These are phyloP conservation scores for Plasmodium blacklocki DNA, from an alignment of 169 alveolate genomes.

Conservation along the genomic window DNA sequence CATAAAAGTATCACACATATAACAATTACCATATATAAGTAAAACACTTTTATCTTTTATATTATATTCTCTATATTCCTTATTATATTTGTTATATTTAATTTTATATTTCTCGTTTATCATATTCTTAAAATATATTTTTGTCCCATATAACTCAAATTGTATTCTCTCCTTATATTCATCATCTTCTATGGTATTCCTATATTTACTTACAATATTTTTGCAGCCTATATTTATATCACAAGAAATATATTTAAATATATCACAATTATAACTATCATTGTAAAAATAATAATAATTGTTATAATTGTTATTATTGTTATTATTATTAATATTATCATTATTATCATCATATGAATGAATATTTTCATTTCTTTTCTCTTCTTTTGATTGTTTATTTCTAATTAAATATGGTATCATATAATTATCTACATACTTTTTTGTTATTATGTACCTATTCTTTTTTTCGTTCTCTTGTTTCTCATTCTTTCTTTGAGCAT, in stretches of 20 bases:
- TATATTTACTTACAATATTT: too few species aligned
- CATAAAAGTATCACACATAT: background rate
- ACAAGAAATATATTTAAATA: too few species aligned
- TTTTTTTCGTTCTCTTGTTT: background rate
- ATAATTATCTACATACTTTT: constrained; percentile 38
- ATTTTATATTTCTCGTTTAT: background rate
- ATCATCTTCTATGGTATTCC: background rate
- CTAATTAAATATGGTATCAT: constrained; percentile 28
- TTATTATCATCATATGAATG: too few species aligned
- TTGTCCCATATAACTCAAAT: constrained; percentile 20
- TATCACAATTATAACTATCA: too few species aligned
- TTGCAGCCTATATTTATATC: too few species aligned
- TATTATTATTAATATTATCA: too few species aligned
- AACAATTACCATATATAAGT: constrained; percentile 13
- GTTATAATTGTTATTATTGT: too few species aligned
- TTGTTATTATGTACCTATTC: constrained; percentile 26
- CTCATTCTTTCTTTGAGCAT: background rate
- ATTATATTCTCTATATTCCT: constrained; percentile 5
- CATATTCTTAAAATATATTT: constrained; percentile 51
- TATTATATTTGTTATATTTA: background rate
- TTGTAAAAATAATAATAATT: background rate
- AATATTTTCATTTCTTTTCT: too few species aligned
- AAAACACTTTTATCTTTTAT: constrained; percentile 38
- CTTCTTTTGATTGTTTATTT: background rate
- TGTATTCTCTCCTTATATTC: background rate